phyloP scores from a whole-genome alignment of 768 basidiomycete genomes.

The Suillus alpinus region DNA sequence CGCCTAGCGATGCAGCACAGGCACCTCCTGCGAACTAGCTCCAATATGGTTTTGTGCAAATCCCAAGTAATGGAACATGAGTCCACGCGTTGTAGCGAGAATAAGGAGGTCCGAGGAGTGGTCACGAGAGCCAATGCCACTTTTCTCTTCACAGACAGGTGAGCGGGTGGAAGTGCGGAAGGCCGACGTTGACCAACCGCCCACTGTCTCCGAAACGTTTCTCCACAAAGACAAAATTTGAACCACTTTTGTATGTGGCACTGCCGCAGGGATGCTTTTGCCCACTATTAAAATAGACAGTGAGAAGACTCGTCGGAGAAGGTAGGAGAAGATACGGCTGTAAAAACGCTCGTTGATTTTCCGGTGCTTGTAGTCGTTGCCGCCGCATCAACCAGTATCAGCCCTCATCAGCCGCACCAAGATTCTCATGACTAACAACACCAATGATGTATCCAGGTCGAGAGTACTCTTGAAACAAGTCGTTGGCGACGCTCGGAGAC shows the following conservation, averaged over 20 bases:
- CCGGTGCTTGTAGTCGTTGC: constrained; percentile 23
- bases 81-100: constrained; percentile 3
- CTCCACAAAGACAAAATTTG: constrained; percentile 7
- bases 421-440: constrained; percentile 17
- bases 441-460: constrained; percentile 9
- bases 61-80: constrained; percentile 3
- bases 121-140: not conserved
- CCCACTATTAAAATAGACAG: constrained; percentile 17
- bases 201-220: constrained; percentile 9
- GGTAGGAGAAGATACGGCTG: constrained; percentile 6
- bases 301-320: constrained; percentile 22
- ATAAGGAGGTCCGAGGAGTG: constrained; percentile 22
- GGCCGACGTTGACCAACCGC: constrained; percentile 8
- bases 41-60: constrained; percentile 5
- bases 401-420: constrained; percentile 15
- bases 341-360: constrained; percentile 6
- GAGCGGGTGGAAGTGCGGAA: constrained; percentile 14
- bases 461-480: constrained; percentile 10
- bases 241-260: not conserved
- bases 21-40: not conserved
- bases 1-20: not conserved
- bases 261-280: constrained; percentile 3
- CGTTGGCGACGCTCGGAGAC: constrained; percentile 1
- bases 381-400: constrained; percentile 7
- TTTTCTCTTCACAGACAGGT: constrained; percentile 12